Percentiles rank a stretch among this genome's conserved stretches.
Conservation (phyloP, 768 basidiomycete genomes). For the Leccinum ochraceum region DNA sequence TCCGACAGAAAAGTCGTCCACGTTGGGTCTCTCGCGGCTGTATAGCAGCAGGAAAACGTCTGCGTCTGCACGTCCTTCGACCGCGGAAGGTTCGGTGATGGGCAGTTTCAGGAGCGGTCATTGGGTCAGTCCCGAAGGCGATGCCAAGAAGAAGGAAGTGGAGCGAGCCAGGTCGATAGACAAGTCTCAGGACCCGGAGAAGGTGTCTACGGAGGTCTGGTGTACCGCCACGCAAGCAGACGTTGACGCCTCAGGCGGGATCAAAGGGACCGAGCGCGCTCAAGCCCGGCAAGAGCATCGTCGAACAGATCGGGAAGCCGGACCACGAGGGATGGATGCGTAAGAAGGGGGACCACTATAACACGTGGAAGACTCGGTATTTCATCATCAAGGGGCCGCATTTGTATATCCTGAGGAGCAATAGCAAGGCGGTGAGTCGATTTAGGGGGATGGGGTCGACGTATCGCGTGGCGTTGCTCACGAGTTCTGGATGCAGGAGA, state of each 20-base stretch:
- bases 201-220: conserved; percentile 23
- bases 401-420: conserved; percentile 83
- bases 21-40: conserved; percentile 52
- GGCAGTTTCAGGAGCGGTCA: conserved; percentile 27
- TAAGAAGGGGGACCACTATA: conserved; percentile 93
- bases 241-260: conserved; percentile 31
- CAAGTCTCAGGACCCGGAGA: conserved; percentile 22
- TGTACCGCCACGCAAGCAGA: conserved; percentile 60
- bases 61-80: conserved; percentile 42
- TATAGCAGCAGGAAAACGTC: conserved; percentile 45
- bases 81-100: conserved; percentile 37
- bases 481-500: conserved; percentile 58
- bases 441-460: background rate
- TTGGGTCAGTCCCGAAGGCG: conserved; percentile 24
- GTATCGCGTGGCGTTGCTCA: background rate
- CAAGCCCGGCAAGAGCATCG: conserved; percentile 67
- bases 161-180: conserved; percentile 29
- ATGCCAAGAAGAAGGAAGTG: conserved; percentile 17
- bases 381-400: conserved; percentile 92
- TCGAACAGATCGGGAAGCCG: conserved; percentile 88
- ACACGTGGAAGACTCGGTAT: conserved; percentile 89
- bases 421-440: conserved; percentile 48
- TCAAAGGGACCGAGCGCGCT: conserved; percentile 38
- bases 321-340: conserved; percentile 95
- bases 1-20: conserved; percentile 44